Conservation (phyloP, 139 green algal species). For the Chlorella sp. region DNA sequence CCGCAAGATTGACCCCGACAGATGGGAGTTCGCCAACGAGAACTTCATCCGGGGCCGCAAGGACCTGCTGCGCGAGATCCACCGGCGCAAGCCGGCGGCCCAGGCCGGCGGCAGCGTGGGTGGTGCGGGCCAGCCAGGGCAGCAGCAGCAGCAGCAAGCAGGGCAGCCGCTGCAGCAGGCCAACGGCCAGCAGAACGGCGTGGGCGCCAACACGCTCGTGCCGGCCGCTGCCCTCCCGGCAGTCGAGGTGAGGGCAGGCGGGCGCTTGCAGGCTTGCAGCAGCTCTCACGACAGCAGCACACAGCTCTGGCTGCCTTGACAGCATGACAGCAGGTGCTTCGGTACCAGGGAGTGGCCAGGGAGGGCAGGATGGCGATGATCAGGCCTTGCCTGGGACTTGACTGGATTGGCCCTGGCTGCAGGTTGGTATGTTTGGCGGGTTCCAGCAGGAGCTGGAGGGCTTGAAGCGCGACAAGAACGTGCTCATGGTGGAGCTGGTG, state of each 20-base stretch:
- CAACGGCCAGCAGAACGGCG: too few species aligned
- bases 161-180: too few species aligned
- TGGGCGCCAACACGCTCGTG: too few species aligned
- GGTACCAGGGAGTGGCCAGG: not conserved
- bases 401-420: slow-evolving; percentile 10
- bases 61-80: slow-evolving; percentile 77
- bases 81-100: slow-evolving; percentile 62
- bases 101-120: not conserved
- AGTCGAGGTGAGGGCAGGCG: too few species aligned
- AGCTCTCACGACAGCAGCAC: too few species aligned
- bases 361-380: not conserved
- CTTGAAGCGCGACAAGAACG: slow-evolving; percentile 82
- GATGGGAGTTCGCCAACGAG: slow-evolving; percentile 97
- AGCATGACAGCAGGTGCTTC: too few species aligned
- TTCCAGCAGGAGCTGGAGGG: slow-evolving; percentile 71
- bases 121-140: not conserved
- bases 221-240: too few species aligned
- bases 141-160: too few species aligned
- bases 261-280: too few species aligned
- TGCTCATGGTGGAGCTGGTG: slow-evolving; percentile 85
- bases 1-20: slow-evolving; percentile 91
- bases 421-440: slow-evolving; percentile 77
- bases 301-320: too few species aligned
- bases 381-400: slow-evolving; percentile 7
- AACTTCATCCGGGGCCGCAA: slow-evolving; percentile 69